Base-by-base conservation (phyloP, 2,329 filamentous ascomycete species). In the Claviceps humidiphila region DNA sequence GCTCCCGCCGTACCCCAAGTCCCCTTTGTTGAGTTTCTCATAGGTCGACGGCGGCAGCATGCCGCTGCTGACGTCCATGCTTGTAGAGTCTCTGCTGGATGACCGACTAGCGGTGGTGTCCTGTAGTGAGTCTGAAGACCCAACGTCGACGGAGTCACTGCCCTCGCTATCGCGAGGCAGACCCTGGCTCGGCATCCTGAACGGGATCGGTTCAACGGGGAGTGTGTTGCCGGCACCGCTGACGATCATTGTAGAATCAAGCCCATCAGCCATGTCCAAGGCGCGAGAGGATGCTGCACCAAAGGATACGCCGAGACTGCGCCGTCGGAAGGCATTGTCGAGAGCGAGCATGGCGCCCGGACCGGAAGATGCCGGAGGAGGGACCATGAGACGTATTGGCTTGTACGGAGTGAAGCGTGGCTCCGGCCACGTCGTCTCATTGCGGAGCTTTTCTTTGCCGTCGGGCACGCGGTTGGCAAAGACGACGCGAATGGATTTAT, bases 391-490 rank as follows among this genome's bases (percentile, higher is more conserved):
- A 6, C 77, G 71, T 40, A 74, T 68, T 3, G 86, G 80, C 64
- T 90, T 95, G 71, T 95, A 97, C 1, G 83, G 75, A 52, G 83
- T 87, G 64, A 89, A 98, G 20, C 83, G 80, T 20, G 93, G 93
- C 59, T 96, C 89, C 0, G 91, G 91, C 54, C 87, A 77, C 40
- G 93, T 89, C 5, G 91, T 84, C 65, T 98, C 93, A 61, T 94
- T 96, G 37, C 84, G 78, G 41, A 98, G 75, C 63, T 85, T 91
- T 68, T 97, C 91, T 64, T 96, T 95, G 42, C 89, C 91, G 60
- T 97, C 93, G 0, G 93, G 91, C 0, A 96, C 91, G 26, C 93
- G 82, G 64, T 97, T 97, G 51, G 93, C 93, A 65, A 98, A 98
- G 3, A 98, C 91, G 39, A 97, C 88, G 14, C 93, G 83, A 54